Evolutionary conservation across 2,329 filamentous ascomycete genomes (phyloP), one percentile per base, ranked within the genome.

Genomic region (Graphilbum fragrans): DNA sequence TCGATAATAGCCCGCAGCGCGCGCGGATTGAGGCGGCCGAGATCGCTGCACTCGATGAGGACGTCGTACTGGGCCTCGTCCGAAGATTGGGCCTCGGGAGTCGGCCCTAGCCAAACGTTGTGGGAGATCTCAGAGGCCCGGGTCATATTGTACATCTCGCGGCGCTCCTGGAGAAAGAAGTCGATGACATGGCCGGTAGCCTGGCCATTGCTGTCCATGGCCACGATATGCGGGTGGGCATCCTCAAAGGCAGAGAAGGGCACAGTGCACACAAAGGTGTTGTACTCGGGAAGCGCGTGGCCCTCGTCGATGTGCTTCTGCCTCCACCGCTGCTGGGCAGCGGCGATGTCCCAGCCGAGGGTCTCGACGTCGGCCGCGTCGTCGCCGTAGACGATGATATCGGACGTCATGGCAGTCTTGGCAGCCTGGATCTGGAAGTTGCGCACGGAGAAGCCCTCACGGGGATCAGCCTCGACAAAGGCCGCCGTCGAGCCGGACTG

Each of bases 391-490:
- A 98, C 75, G 33, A 98, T 73, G 48, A 98, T 86, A 57, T 98
- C 92, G 1, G 88, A 95, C 9, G 92, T 74, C 49, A 83, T 77
- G 41, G 88, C 88, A 49, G 85, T 67, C 59, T 98, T 98, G 44
- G 83, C 83, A 0, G 85, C 74, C 59, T 98, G 92, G 32, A 96
- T 96, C 53, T 96, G 90, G 56, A 98, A 98, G 58, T 96, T 96
- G 36, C 92, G 78, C 35, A 96, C 88, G 5, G 86, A 94, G 56
- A 96, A 96, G 9, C 92, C 92, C 49, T 94, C 85, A 42, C 67
- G 74, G 2, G 92, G 92, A 55, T 98, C 92, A 33, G 81, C 73
- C 35, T 94, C 85, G 46, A 87, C 64, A 55, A 98, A 94, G 19
- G 78, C 70, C 35, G 72, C 62, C 16, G 62, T 61, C 3, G 54